A percentile compares a stretch with the other conserved stretches of the same genome.
These are phyloP conservation scores for Coemansia sp. DNA, from an alignment of 192 early-diverging fungal genomes.

Conservation along the genomic window DNA sequence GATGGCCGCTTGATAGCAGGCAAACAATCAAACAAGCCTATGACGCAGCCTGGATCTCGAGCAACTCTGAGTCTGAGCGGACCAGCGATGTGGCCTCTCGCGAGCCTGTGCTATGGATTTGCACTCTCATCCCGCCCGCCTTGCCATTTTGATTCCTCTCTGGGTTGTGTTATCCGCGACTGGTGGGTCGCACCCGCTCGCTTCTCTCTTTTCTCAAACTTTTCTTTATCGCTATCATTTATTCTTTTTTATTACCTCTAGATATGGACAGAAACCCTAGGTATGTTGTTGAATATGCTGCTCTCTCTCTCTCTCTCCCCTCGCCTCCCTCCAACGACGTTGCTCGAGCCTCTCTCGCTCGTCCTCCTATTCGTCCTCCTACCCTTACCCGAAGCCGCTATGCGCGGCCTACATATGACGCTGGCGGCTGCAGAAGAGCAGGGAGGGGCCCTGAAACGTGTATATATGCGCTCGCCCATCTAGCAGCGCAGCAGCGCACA, in stretches of 20 bases:
- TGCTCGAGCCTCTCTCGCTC: neutral
- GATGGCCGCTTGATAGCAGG: too few species aligned
- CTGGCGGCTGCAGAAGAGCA: neutral
- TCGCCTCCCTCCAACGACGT: neutral
- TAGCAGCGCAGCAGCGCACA: conserved; percentile 1
- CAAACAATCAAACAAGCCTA: too few species aligned
- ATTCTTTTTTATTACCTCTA: neutral
- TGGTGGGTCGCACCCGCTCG: neutral
- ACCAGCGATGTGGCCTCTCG: too few species aligned
- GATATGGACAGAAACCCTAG: conserved; percentile 5
- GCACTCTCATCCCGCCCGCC: too few species aligned
- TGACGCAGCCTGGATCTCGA: too few species aligned
- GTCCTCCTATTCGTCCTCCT: neutral
- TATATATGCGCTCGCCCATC: neutral
- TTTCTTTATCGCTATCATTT: neutral
- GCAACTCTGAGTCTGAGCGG: too few species aligned
- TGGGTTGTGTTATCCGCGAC: too few species aligned
- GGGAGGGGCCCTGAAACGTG: conserved; percentile 2
- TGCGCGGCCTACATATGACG: neutral
- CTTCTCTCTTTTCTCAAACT: neutral
- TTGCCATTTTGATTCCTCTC: too few species aligned
- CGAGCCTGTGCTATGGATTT: too few species aligned
- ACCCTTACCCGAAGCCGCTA: neutral
- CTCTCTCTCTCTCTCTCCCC: neutral
- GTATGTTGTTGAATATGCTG: neutral